Evolutionary conservation across 306 rosid genomes (phyloP), one percentile per base, ranked within the genome.

Genomic region (Medicago lupulina): DNA sequence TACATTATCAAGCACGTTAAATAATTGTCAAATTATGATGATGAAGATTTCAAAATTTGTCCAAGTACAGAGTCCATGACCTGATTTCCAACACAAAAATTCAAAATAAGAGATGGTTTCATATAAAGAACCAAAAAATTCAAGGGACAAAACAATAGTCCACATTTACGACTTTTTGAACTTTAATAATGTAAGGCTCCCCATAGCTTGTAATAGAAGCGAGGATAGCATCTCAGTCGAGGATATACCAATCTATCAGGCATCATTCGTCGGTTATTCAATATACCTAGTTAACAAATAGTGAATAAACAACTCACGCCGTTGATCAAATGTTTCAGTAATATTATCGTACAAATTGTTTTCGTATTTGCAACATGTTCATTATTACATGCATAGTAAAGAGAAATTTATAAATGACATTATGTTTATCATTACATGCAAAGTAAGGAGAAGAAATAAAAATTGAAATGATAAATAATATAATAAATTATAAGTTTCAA

Each of bases 131-230:
- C 50, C 38, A n/a, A 64, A 28, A 74, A 49, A 64, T 54, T 58
- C 23, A 58, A 58, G 72, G 69, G 40, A 71, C 54, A 74, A 58
- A 28, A 65, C 39, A 31, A 46, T n/a, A 21, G 38, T 34, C 23
- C 23, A 21, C 23, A 21, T 21, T 21, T 21, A 21, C 23, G 23
- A 21, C 23, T 21, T 21, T 2, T 21, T 1, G 23, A 60, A 49
- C 50, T 66, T 67, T 64, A 91, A 93, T 88, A n/a, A n/a, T n/a
- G 70, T 83, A 89, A 28, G 89, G 94, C 73, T 91, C 89, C 79
- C 88, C 98, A 54, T 85, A 91, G 67, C 82, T 87, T 18, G 98
- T 96, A 77, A 93, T 81, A 69, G 88, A 89, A 71, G 85, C 86
- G 76, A 91, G 85, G 74, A 91, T 78, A 75, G 83, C 83, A 60